Conservation (phyloP, 345 rosid genomes). For the Lumnitzera littorea region DNA sequence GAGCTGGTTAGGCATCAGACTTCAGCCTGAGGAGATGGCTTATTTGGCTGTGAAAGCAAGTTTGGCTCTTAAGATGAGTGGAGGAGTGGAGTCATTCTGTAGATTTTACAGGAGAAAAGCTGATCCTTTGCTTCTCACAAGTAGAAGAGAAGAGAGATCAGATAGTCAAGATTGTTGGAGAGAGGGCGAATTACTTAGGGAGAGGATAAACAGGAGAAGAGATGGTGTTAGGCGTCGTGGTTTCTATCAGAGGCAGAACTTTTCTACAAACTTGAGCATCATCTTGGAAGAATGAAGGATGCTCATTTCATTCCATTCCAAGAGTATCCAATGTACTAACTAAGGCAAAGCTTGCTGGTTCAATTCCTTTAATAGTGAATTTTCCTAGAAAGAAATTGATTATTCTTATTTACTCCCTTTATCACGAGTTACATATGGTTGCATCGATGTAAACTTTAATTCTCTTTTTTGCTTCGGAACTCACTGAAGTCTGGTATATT, state of each 20-base stretch:
- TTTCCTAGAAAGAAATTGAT: too few species aligned
- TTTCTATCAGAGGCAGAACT: background rate
- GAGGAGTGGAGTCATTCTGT: background rate
- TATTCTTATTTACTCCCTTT: too few species aligned
- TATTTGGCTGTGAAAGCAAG: slow-evolving; percentile 57
- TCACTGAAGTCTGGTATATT: too few species aligned
- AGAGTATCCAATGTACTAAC: too few species aligned
- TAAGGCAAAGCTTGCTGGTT: too few species aligned
- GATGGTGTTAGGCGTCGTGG: background rate
- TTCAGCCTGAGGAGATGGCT: slow-evolving; percentile 40
- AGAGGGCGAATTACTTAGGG: background rate
- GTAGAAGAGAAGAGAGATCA: background rate
- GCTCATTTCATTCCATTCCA: too few species aligned
- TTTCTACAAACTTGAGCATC: slow-evolving; percentile 9
- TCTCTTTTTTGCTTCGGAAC: too few species aligned
- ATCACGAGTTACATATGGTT: too few species aligned
- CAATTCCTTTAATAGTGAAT: too few species aligned
- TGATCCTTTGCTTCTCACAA: slow-evolving; percentile 8
- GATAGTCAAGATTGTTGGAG: background rate
- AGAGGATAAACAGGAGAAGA: background rate
- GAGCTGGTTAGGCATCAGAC: slow-evolving; percentile 22
- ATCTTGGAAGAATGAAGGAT: slow-evolving; percentile 17
- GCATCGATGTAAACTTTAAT: too few species aligned
- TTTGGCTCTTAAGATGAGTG: slow-evolving; percentile 27
- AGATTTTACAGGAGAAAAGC: slow-evolving; percentile 9